Percentiles rank a stretch among this genome's conserved stretches.
Evolutionary conservation across 768 basidiomycete genomes (phyloP).

Genomic region (Boletus subparvulus): DNA sequence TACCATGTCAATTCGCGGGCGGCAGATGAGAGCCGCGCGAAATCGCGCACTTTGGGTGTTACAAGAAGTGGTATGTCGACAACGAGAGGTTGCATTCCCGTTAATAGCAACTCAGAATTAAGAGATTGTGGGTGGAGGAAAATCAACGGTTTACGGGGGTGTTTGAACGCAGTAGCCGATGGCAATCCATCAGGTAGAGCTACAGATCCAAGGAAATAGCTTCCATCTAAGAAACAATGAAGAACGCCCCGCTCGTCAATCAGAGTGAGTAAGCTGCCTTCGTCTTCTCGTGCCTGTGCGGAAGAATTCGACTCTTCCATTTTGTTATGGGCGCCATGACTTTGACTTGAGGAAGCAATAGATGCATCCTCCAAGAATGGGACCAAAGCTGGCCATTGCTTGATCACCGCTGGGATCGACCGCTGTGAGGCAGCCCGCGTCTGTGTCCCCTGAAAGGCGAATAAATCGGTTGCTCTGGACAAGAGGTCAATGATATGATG

Average conservation of each 20-base stretch:
- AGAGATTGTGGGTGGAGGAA: conserved; percentile 44
- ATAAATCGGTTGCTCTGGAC: conserved; percentile 71
- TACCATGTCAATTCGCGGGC: conserved; percentile 74
- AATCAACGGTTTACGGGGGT: conserved; percentile 46
- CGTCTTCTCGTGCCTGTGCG: conserved; percentile 42
- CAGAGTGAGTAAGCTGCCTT: conserved; percentile 64
- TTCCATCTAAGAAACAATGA: conserved; percentile 73
- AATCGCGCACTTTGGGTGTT: conserved; percentile 57
- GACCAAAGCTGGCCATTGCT: conserved; percentile 67
- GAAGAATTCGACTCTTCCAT: conserved; percentile 31
- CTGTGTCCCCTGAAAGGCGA: conserved; percentile 75
- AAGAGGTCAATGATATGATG: conserved; percentile 15
- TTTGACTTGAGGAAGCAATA: conserved; percentile 46
- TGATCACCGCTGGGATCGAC: conserved; percentile 57
- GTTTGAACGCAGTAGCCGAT: conserved; percentile 39
- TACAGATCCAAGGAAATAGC: conserved; percentile 65
- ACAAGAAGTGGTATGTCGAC: conserved; percentile 59
- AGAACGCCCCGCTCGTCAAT: conserved; percentile 58
- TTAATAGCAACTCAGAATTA: conserved; percentile 24
- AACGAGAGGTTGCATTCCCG: conserved; percentile 40
- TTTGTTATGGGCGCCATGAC: conserved; percentile 28
- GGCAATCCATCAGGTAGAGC: conserved; percentile 34
- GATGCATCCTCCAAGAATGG: conserved; percentile 58
- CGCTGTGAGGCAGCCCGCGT: conserved; percentile 45
- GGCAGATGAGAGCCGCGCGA: conserved; percentile 68